Conservation (phyloP, 352 stramenopile genomes). For the Phytophthora europaea region DNA sequence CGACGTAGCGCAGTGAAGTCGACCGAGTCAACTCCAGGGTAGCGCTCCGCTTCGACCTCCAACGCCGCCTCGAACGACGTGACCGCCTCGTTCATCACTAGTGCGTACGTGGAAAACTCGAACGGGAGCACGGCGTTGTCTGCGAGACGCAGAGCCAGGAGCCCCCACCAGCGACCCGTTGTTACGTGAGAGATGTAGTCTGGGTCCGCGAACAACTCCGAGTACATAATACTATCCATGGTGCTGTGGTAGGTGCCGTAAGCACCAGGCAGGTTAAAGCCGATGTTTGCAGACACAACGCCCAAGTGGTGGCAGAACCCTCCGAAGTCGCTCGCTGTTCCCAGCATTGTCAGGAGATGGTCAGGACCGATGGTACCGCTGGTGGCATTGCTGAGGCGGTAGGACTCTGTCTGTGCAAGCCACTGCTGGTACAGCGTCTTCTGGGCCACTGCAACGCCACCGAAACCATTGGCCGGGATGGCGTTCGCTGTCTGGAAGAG, state of each 20-base stretch:
- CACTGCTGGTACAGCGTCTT: conserved; percentile 53
- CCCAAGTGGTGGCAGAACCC: conserved; percentile 86
- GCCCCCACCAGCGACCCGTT: conserved; percentile 56
- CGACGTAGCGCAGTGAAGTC: conserved; percentile 39
- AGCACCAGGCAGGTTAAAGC: conserved; percentile 41
- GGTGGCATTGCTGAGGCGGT: conserved; percentile 30
- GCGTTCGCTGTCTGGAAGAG: conserved; percentile 62
- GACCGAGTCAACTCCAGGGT: conserved; percentile 33
- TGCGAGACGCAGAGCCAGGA: conserved; percentile 65
- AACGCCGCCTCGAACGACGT: conserved; percentile 27
- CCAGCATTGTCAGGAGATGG: conserved; percentile 58
- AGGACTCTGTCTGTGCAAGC: conserved; percentile 36
- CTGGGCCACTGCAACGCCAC: conserved; percentile 26
- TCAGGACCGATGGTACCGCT: conserved; percentile 46
- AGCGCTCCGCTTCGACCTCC: conserved; percentile 18
- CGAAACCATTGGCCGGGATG: conserved; percentile 64
- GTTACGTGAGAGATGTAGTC: conserved; percentile 57
- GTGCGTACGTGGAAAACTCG: conserved; percentile 63
- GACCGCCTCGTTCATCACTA: conserved; percentile 60
- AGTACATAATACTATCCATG: conserved; percentile 86
- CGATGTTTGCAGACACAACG: conserved; percentile 78
- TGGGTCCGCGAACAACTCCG: conserved; percentile 65
- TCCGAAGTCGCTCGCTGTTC: conserved; percentile 73
- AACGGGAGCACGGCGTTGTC: conserved; percentile 59
- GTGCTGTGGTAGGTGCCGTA: conserved; percentile 88